Percentiles rank a stretch among this genome's conserved stretches.
Conservation (phyloP, 1,284 basidiomycete genomes). For the Cutaneotrichosporon sp. region DNA sequence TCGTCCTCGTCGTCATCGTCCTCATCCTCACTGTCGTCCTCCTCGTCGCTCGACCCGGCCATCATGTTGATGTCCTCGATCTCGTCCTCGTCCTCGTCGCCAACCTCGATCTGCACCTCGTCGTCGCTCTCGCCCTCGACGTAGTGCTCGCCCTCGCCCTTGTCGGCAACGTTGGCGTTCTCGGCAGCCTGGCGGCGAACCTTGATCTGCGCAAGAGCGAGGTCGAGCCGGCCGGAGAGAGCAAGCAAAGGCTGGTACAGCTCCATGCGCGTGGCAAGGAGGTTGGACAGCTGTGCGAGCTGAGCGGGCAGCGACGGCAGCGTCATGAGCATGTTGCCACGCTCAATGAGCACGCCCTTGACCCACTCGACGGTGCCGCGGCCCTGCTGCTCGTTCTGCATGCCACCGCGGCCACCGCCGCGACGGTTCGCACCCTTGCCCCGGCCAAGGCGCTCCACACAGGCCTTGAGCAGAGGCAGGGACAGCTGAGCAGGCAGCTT, state of each 20-base stretch:
- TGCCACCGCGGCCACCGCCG: slow-evolving; percentile 64
- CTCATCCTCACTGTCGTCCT: slow-evolving; percentile 28
- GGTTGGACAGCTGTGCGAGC: slow-evolving; percentile 75
- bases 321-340: slow-evolving; percentile 91
- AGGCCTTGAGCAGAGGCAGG: slow-evolving; percentile 78
- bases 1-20: slow-evolving; percentile 51
- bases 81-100: slow-evolving; percentile 58
- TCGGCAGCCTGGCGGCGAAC: slow-evolving; percentile 53
- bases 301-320: slow-evolving; percentile 51
- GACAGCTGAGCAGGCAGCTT: slow-evolving; percentile 85
- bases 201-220: slow-evolving; percentile 89
- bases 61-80: slow-evolving; percentile 60
- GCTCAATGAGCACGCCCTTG: slow-evolving; percentile 74
- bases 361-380: slow-evolving; percentile 82
- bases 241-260: slow-evolving; percentile 80
- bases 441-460: slow-evolving; percentile 80
- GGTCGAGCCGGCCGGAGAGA: slow-evolving; percentile 82
- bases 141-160: slow-evolving; percentile 47
- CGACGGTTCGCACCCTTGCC: slow-evolving; percentile 62
- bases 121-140: slow-evolving; percentile 48
- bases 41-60: slow-evolving; percentile 50
- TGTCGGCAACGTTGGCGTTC: slow-evolving; percentile 30
- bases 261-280: slow-evolving; percentile 70
- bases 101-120: slow-evolving; percentile 59
- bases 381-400: slow-evolving; percentile 79